Conservation (phyloP, 1,139 yeast species). For the Eremothecium coryli region DNA sequence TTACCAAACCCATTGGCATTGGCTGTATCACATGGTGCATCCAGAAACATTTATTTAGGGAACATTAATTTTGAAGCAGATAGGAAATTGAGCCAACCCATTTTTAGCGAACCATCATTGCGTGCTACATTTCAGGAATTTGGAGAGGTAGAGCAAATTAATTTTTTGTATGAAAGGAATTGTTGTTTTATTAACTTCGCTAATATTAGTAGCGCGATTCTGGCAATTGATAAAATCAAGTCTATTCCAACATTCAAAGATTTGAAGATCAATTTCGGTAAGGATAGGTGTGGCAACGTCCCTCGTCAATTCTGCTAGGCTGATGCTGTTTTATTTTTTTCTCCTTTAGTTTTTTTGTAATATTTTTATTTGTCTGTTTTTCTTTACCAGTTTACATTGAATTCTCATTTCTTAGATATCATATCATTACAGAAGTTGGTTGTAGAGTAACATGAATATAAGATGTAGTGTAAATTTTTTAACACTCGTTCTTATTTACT, state of each 20-base stretch:
- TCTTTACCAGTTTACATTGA: too few relatives aligned
- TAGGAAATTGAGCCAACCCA: conserved; percentile 17
- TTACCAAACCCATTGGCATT: conserved; percentile 67
- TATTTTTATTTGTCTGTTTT: too few relatives aligned
- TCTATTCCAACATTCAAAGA: conserved; percentile 38
- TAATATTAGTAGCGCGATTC: conserved; percentile 75
- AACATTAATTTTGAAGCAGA: conserved; percentile 38
- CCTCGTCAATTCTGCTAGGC: conserved; percentile 31
- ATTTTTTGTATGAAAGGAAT: conserved; percentile 68
- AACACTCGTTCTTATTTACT: too few relatives aligned
- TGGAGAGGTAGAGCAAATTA: conserved; percentile 93
- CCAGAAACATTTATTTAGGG: conserved; percentile 86
- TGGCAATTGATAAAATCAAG: conserved; percentile 65
- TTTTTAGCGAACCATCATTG: conserved; percentile 43
- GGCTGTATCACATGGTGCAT: conserved; percentile 92
- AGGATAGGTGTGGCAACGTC: conserved; percentile 83
- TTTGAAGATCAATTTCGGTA: conserved; percentile 76
- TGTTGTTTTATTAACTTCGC: conserved; percentile 93
- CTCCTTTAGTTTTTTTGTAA: not conserved
- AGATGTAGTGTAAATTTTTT: too few relatives aligned
- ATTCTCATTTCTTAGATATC: too few relatives aligned
- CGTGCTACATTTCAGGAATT: conserved; percentile 67
- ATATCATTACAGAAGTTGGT: too few relatives aligned
- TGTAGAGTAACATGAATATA: too few relatives aligned
- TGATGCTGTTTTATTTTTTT: not conserved